These are phyloP conservation scores for Pseudopediastrum boryanum DNA, from an alignment of 139 green algal genomes.

Conservation along the genomic window DNA sequence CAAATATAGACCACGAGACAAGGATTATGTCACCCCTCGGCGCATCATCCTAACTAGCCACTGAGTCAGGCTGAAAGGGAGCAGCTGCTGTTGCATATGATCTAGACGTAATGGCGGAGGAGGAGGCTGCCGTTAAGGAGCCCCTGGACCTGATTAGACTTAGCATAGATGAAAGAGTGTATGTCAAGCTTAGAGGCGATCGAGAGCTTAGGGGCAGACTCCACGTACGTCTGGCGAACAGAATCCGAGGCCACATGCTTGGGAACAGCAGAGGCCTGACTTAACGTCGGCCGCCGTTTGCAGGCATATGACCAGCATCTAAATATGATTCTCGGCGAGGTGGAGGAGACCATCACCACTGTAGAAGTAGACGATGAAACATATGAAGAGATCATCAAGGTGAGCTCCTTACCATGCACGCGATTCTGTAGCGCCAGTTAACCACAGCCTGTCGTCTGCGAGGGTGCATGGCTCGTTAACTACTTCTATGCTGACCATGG, in stretches of 20 bases:
- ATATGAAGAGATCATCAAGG: constrained; percentile 99
- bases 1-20: too few species aligned
- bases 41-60: too few species aligned
- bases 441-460: too few species aligned
- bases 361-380: constrained; percentile 99
- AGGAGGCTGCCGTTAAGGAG: constrained; percentile 92
- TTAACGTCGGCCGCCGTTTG: not conserved
- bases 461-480: not conserved
- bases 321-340: constrained; percentile 99
- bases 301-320: constrained; percentile 99
- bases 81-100: too few species aligned
- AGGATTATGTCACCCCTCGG: too few species aligned
- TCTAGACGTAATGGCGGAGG: constrained; percentile 26
- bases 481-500: too few species aligned
- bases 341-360: constrained; percentile 96
- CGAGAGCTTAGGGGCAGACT: constrained; percentile 93
- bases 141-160: constrained; percentile 95
- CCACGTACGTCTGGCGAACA: constrained; percentile 72
- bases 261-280: too few species aligned
- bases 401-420: constrained; percentile 11
- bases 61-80: too few species aligned
- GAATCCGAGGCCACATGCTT: not conserved
- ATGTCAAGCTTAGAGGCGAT: constrained; percentile 95
- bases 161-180: constrained; percentile 92
- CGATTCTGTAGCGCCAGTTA: not conserved